Percentiles rank a stretch among this genome's conserved stretches.
phyloP scores from a whole-genome alignment of 1,139 yeast genomes.

The Petasospora fabianii region DNA sequence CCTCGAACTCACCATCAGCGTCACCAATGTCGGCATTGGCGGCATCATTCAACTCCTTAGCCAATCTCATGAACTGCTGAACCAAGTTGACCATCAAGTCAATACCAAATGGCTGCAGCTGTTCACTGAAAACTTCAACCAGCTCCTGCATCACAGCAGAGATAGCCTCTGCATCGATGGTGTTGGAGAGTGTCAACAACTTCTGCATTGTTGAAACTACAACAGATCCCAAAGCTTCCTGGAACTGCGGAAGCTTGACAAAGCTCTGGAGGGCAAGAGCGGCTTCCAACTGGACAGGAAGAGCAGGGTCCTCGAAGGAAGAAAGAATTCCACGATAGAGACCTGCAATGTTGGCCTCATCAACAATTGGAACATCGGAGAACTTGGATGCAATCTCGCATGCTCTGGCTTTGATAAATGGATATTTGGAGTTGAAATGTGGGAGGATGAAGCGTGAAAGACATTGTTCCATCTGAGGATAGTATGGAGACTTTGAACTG shows the following conservation, averaged over 20 bases:
- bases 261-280: constrained; percentile 84
- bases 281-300: constrained; percentile 82
- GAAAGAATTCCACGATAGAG: constrained; percentile 66
- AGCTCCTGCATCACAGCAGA: constrained; percentile 94
- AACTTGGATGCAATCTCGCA: constrained; percentile 74
- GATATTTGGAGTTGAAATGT: constrained; percentile 57
- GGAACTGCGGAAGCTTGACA: constrained; percentile 60
- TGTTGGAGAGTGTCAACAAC: constrained; percentile 69
- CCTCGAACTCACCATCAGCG: constrained; percentile 42
- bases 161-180: constrained; percentile 82
- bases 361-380: constrained; percentile 56
- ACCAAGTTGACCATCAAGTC: constrained; percentile 78
- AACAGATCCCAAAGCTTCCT: constrained; percentile 59
- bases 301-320: constrained; percentile 53
- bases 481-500: constrained; percentile 54
- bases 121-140: constrained; percentile 84
- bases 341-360: constrained; percentile 45
- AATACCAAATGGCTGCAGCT: constrained; percentile 89
- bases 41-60: constrained; percentile 65
- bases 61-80: constrained; percentile 74
- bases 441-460: constrained; percentile 66
- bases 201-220: constrained; percentile 83
- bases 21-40: constrained; percentile 48
- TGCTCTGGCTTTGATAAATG: constrained; percentile 81
- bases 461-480: constrained; percentile 65